Base-by-base conservation (phyloP, 352 stramenopile species). In the Phytophthora colocasiae region DNA sequence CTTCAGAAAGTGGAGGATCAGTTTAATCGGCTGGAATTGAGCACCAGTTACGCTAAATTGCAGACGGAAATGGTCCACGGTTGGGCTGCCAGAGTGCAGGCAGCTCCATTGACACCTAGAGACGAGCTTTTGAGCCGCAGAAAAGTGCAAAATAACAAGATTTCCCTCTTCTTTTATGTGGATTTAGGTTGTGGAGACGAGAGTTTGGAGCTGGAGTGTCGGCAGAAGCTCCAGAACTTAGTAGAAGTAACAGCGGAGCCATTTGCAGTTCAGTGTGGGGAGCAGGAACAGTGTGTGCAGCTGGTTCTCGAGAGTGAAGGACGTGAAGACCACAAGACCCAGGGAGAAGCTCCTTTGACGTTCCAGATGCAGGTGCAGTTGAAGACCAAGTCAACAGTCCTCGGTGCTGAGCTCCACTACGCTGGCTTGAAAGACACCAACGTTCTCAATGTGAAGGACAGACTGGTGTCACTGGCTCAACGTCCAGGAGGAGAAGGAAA, bases 101-200 rank as follows among this genome's bases (percentile, higher is more conserved):
- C 73, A 6, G 58, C 63, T 58, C 70, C 80, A 5, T 55, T 91
- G 39, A 73, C 75, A 29, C 82, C 80, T 2, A 66, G 58, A 11
- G 81, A 90, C 62, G 69, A 81, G 59, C 71, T 63, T 5, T 58
- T 88, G 39, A 65, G 56, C 6, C 72, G 75, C 38, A 68, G 73
- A 53, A 29, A 65, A 9, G 73, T 85, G 17, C 53, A 59, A 7
- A 58, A 32, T n/a, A 93, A 83, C 55, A 87, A 85, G 51, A 38
- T 91, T 9, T 93, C 87, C 41, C 71, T 95, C 7, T 93, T 91
- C 44, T 93, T 92, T 65, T 95, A 93, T 43, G 61, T 93, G 6
- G 87, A 95, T 34, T 45, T 93, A 29, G 69, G 79, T 22, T 95
- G 87, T 47, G 83, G 69, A 40, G 87, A 95, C 54, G 87, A 95